These are phyloP conservation scores for Pestalotiopsis sp. DNA, from an alignment of 2,329 filamentous ascomycete species.

Conservation along the genomic window DNA sequence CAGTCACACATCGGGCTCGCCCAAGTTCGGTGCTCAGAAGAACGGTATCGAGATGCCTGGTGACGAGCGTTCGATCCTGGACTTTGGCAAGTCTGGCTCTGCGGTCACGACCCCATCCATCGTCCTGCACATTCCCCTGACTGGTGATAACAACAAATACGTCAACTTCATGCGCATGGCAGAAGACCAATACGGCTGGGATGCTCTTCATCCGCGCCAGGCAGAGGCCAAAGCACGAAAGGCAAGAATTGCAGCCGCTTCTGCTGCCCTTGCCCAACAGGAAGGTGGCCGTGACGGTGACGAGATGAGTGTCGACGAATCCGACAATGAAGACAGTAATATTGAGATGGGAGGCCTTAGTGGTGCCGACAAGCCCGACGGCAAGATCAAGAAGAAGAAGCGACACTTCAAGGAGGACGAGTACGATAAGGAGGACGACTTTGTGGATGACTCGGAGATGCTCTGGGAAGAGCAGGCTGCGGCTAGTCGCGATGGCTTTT, in stretches of 20 bases:
- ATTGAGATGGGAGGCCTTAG: slow-evolving; percentile 79
- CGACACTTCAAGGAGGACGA: slow-evolving; percentile 80
- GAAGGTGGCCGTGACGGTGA: slow-evolving; percentile 72
- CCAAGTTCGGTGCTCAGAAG: slow-evolving; percentile 52
- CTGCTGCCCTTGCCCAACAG: slow-evolving; percentile 80
- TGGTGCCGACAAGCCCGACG: slow-evolving; percentile 61
- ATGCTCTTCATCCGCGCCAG: slow-evolving; percentile 86
- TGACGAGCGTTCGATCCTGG: slow-evolving; percentile 57
- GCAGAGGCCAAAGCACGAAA: slow-evolving; percentile 88
- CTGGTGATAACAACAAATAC: slow-evolving; percentile 83
- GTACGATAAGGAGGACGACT: slow-evolving; percentile 81
- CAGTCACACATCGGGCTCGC: slow-evolving; percentile 45
- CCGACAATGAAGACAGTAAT: slow-evolving; percentile 78
- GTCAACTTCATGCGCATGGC: slow-evolving; percentile 95
- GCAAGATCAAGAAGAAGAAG: slow-evolving; percentile 74
- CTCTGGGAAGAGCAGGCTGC: slow-evolving; percentile 95
- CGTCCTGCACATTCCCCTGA: slow-evolving; percentile 78
- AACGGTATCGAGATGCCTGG: slow-evolving; percentile 41
- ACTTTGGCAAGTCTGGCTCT: slow-evolving; percentile 63
- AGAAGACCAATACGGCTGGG: slow-evolving; percentile 92
- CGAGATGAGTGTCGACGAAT: slow-evolving; percentile 81
- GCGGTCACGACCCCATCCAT: slow-evolving; percentile 73
- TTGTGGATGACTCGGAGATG: slow-evolving; percentile 91
- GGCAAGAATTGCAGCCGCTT: slow-evolving; percentile 83
- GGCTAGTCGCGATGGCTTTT: slow-evolving; percentile 94